Evolutionary conservation across 805 yeast species (phyloP), one percentile per base, ranked within the genome.

Genomic region (Kodamaea hsintzibuensis): DNA sequence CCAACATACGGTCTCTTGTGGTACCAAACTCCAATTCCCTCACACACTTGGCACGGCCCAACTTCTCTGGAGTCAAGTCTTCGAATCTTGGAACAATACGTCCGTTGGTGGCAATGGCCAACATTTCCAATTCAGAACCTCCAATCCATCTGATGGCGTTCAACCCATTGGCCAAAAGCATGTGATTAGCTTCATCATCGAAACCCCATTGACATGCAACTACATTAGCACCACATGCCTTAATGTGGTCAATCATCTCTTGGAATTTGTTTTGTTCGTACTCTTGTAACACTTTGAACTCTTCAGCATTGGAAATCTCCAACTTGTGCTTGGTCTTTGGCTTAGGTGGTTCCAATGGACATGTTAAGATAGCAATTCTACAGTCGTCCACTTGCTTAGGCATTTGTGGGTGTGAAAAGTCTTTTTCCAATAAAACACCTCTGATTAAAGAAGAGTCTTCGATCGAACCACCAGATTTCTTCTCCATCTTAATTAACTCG

Each of bases 71-170:
- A 3, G 88, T 72, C 62, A 95, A 80, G 70, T 95, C 99, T 74
- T 95, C 98, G 73, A 95, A 95, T 65, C 99, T 80, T 44, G 99
- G 97, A 43, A 95, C 99, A 63, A 95, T 95, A 66, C 96, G 86
- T 55, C 98, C 99, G 66, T 91, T 87, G 9, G 99, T 96, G 47
- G 98, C 98, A 71, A 95, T 93, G 37, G 99, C 99, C 65, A 96
- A 85, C 59, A 91, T 82, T 76, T 93, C 99, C 62, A 93, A 81
- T 65, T 93, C 99, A 51, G 96, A 90, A 44, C 98, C 99, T 57
- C 98, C 99, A 50, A 95, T 96, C 99, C 99, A 95, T 77, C 99
- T 85, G 42, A 95, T 95, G 19, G 98, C 98, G 39, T 97, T 96
- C 58, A 95, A 81, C 43, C 89, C 82, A 72, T 93, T 91, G 63